phyloP scores from a whole-genome alignment of 2,329 filamentous ascomycete genomes.

The Setomelanomma holmii region DNA sequence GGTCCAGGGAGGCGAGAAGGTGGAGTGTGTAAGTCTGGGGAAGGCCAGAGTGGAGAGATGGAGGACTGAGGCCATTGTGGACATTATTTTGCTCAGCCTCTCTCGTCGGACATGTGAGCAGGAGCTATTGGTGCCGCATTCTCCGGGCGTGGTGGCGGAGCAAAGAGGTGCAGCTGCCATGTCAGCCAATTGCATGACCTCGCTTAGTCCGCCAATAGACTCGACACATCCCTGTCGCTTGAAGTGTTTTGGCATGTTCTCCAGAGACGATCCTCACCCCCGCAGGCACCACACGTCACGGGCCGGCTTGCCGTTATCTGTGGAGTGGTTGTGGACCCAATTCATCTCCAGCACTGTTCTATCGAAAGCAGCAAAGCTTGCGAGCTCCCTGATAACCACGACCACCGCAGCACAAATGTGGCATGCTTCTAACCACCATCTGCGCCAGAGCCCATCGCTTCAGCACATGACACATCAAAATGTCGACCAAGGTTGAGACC shows the following conservation, averaged over 20 bases:
- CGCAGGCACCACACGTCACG: no score
- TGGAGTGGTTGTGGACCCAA: no score
- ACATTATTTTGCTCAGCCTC: slow-evolving; percentile 29
- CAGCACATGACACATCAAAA: no score
- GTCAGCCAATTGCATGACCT: slow-evolving; percentile 11
- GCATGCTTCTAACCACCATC: no score
- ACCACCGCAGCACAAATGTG: not conserved
- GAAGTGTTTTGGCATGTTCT: no score
- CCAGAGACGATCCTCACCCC: no score
- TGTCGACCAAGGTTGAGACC: no score
- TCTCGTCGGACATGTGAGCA: slow-evolving; percentile 20
- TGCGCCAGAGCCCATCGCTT: no score
- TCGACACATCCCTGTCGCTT: not conserved
- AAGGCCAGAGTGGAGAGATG: slow-evolving; percentile 1
- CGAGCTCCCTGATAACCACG: not conserved
- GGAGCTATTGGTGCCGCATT: slow-evolving; percentile 26
- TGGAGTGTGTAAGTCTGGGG: not conserved
- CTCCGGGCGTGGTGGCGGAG: slow-evolving; percentile 33
- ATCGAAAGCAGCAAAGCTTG: not conserved
- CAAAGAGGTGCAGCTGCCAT: slow-evolving; percentile 12
- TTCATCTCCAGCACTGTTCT: not conserved
- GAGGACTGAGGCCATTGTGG: slow-evolving; percentile 26
- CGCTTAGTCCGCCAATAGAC: slow-evolving; percentile 8
- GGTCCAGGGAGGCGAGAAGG: not conserved
- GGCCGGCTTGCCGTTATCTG: not conserved